Evolutionary conservation across 2,329 filamentous ascomycete genomes (phyloP).

Genomic region (Ophiostoma fasciatum): DNA sequence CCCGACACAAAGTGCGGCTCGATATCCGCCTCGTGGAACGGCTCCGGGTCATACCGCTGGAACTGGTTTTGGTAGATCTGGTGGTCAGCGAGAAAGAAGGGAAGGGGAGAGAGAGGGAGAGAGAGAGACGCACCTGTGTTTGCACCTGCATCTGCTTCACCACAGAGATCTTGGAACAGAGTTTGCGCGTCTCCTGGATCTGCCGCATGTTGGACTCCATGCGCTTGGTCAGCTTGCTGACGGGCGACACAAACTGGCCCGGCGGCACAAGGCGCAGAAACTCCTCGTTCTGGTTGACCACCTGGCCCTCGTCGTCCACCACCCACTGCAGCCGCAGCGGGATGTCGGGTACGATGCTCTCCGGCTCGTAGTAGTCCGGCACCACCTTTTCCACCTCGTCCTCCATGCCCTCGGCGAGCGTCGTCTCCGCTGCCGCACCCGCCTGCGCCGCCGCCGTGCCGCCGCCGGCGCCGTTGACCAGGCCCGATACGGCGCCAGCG

Average conservation of each 20-base stretch:
- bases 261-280: constrained; percentile 63
- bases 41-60: constrained; percentile 83
- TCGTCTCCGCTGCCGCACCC: constrained; percentile 39
- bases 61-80: constrained; percentile 97
- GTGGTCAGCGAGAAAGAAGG: not conserved
- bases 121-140: constrained; percentile 51
- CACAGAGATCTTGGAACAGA: constrained; percentile 91
- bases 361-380: constrained; percentile 86
- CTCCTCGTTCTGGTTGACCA: constrained; percentile 77
- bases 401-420: constrained; percentile 84
- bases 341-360: constrained; percentile 76
- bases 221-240: constrained; percentile 58
- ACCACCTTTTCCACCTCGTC: constrained; percentile 71
- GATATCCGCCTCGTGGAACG: constrained; percentile 75
- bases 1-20: constrained; percentile 82
- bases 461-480: constrained; percentile 15
- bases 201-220: constrained; percentile 86
- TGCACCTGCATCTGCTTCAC: constrained; percentile 99
- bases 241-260: constrained; percentile 60
- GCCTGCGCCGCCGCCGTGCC: no score
- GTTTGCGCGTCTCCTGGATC: constrained; percentile 91
- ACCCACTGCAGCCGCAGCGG: constrained; percentile 68
- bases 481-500: no score
- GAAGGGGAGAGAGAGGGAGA: not conserved
- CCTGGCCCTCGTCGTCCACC: constrained; percentile 76